A percentile compares a stretch with the other conserved stretches of the same genome.
phyloP scores from a whole-genome alignment of 192 early-diverging fungal genomes.

The Coemansia sp. region DNA sequence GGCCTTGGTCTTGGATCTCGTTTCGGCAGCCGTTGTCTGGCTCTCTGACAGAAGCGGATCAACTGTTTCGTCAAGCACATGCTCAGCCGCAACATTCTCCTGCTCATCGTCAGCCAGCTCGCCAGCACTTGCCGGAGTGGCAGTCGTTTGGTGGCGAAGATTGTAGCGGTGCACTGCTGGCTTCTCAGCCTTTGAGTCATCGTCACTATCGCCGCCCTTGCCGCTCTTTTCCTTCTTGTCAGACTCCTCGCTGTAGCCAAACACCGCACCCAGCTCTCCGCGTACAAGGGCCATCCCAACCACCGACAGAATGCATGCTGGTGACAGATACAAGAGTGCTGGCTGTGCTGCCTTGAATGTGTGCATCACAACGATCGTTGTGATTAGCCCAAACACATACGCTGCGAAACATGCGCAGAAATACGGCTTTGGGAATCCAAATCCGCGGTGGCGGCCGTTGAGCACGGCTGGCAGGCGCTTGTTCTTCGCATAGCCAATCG shows the following conservation, averaged over 20 bases:
- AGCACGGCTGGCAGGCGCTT: conserved; percentile 49
- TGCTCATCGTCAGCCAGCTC: conserved; percentile 53
- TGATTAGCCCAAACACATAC: conserved; percentile 81
- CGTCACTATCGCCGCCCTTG: conserved; percentile 39
- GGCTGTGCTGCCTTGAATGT: conserved; percentile 95
- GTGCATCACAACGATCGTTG: conserved; percentile 93
- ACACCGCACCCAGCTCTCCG: conserved; percentile 68
- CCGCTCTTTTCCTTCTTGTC: conserved; percentile 22
- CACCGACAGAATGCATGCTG: conserved; percentile 90
- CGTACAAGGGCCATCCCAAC: conserved; percentile 64
- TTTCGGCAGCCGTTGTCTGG: conserved; percentile 2
- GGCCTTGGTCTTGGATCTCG: conserved; percentile 8
- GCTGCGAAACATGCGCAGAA: conserved; percentile 79
- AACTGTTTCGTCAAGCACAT: conserved; percentile 33
- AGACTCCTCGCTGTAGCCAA: conserved; percentile 66
- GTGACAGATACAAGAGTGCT: conserved; percentile 93
- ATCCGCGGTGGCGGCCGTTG: conserved; percentile 29
- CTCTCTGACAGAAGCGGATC: conserved; percentile 14
- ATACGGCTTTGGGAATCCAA: conserved; percentile 81
- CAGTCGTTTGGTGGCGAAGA: conserved; percentile 25
- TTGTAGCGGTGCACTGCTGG: conserved; percentile 31
- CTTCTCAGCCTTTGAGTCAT: not conserved
- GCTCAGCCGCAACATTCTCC: conserved; percentile 17
- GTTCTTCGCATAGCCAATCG: conserved; percentile 56
- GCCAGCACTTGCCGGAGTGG: conserved; percentile 29